Base-by-base conservation (phyloP, 208 protist species). In the Jaenimonas drosophilae region DNA sequence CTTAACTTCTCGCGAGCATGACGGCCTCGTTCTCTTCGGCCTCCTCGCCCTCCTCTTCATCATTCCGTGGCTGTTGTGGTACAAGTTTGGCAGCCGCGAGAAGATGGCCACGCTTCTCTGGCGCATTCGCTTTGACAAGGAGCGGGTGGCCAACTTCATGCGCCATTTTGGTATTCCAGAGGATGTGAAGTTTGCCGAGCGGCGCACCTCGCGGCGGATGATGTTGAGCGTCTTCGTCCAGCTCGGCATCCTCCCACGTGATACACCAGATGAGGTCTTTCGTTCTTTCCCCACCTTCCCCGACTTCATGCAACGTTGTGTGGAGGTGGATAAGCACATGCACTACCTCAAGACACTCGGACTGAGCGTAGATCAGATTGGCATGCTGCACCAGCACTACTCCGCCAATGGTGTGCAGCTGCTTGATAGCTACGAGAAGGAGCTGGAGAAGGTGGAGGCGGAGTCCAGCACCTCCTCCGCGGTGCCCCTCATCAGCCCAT, bases 11-110 rank as follows among this genome's bases (percentile, higher is more conserved):
- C 74, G 79, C 26, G 63, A 94, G 57, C 76, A 94, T 48, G 85
- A 90, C 68, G 78, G 72, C 6, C 49, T 88, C n/a, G 85, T 94
- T 2, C 53, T 94, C 16, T 91, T 94, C 47, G 66, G 85, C 21
- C 73, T 94, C 7, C 75, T 94, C 16, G 63, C 54, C 29, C 28
- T 94, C 37, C 76, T 94, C 46, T 64, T 94, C 45, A 64, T 58
- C 1, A 43, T 70, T 0, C 85, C 85, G 5, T 49, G 83, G 31
- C 47, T 79, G 36, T 47, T 90, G 14, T 94, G 81, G 78, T 90
- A 85, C 63, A 80, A 79, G 27, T 84, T 90, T 40, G 73, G 64
- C 1, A 70, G 66, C 42, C 67, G 78, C 63, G 70, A 87, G 49
- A 74, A 84, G 49, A 45, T 90, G 39, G 60, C 72, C 7, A 60